phyloP scores from a whole-genome alignment of 352 stramenopile species.

The Phytophthora uliginosa region DNA sequence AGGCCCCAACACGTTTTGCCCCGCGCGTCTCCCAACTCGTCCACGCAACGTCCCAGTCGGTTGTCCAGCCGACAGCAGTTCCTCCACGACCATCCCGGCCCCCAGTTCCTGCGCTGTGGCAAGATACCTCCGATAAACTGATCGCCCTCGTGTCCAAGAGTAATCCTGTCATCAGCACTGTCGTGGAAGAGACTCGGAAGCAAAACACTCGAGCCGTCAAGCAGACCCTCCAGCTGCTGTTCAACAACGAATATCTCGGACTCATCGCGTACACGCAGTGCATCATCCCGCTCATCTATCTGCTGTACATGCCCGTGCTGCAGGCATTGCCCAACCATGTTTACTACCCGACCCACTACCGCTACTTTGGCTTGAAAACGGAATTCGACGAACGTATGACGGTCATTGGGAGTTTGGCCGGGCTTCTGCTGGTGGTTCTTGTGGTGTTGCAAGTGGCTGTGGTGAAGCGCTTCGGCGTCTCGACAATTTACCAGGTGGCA shows the following conservation, averaged over 20 bases:
- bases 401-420: constrained; percentile 26
- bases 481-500: constrained; percentile 53
- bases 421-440: constrained; percentile 25
- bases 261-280: constrained; percentile 43
- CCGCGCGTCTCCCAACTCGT: constrained; percentile 17
- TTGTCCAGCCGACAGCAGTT: not conserved
- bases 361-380: constrained; percentile 16
- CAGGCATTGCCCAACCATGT: constrained; percentile 31
- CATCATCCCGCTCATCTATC: constrained; percentile 44
- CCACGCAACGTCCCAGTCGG: not conserved
- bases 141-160: constrained; percentile 17
- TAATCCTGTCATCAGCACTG: constrained; percentile 14
- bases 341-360: constrained; percentile 41
- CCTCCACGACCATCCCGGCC: not conserved
- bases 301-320: constrained; percentile 39
- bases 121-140: constrained; percentile 34
- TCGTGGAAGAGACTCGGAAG: constrained; percentile 29
- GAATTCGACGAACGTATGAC: constrained; percentile 35
- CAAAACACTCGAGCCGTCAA: constrained; percentile 42
- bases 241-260: constrained; percentile 51
- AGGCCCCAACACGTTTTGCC: not conserved
- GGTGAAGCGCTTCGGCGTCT: constrained; percentile 30
- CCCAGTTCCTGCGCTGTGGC: constrained; percentile 9
- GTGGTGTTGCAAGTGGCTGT: constrained; percentile 35
- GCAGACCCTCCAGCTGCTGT: constrained; percentile 48